Evolutionary conservation across 495 filamentous ascomycete species (phyloP), one percentile per base, ranked within the genome.

Genomic region (Penicillium argentinense): DNA sequence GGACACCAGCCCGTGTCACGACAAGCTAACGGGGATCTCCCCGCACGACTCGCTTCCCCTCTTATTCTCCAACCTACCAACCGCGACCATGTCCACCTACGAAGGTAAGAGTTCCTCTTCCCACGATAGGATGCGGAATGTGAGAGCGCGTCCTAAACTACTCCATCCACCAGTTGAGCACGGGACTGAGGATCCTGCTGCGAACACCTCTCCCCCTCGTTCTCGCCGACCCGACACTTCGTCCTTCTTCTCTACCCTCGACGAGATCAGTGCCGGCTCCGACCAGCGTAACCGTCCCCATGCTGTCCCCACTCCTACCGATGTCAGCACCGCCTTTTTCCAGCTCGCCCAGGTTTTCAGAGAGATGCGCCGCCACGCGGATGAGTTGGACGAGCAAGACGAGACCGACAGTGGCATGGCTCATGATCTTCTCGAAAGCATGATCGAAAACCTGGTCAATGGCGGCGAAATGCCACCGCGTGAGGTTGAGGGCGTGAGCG

Each of bases 231-330:
- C 89, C 27, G 89, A 95, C 71, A 86, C 96, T 68, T 85, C 86
- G 36, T 88, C 85, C 65, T 97, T 97, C 81, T 91, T 86, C 73
- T 73, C 84, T 32, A 83, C 85, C 38, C 83, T 95, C 39, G 72
- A 76, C 56, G 79, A 85, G 54, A 75, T 80, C 45, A 80, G 87
- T 49, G 69, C 75, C 11, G 66, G 70, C 49, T 56, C 66, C 27
- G 59, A 63, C 45, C 63, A 74, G n/a, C n/a, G n/a, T n/a, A n/a
- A n/a, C 37, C 57, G 74, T 51, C 74, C 73, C 7, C 81, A 86
- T 69, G 80, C 85, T 2, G 71, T 80, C 3, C 84, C 90, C 2
- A 84, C 85, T 29, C 90, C 89, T 3, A 75, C 80, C 32, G 85
- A 95, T 66, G 65, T 88, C 24, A 76, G 80, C 16, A 88, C 85